phyloP scores from a whole-genome alignment of 345 rosid genomes.

The Erysimum cheiranthoides region DNA sequence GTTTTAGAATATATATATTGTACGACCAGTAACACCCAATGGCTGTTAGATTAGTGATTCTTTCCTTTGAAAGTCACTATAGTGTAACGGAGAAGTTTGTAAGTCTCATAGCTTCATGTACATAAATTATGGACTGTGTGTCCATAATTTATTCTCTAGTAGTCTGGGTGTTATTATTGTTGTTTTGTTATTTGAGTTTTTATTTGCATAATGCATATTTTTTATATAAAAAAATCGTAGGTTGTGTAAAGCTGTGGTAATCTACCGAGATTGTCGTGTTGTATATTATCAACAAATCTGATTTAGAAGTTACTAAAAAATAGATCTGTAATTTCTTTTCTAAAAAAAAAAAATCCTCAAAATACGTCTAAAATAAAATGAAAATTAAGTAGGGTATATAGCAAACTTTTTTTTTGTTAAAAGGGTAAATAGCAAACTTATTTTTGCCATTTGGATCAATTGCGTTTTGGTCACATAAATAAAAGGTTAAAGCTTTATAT shows the following conservation, averaged over 20 bases:
- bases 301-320: background rate
- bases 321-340: background rate
- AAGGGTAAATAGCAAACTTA: slow-evolving; percentile 1
- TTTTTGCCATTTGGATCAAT: background rate
- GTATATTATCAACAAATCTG: background rate
- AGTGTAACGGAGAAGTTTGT: background rate
- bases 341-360: background rate
- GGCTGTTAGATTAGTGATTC: background rate
- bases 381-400: background rate
- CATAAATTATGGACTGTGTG: background rate
- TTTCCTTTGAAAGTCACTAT: slow-evolving; percentile 15
- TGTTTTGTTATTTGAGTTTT: background rate
- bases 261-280: too few relatives aligned
- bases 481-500: background rate
- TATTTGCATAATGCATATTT: background rate
- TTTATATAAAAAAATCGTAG: background rate
- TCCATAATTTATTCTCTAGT: background rate
- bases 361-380: slow-evolving; percentile 7
- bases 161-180: background rate
- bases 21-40: slow-evolving; percentile 20
- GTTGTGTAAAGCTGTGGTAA: background rate
- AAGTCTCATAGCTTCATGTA: background rate
- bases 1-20: slow-evolving; percentile 17
- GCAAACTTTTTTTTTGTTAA: slow-evolving; percentile 4
- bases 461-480: background rate